Percentiles rank a stretch among this genome's conserved stretches.
Conservation (phyloP, 1,284 basidiomycete genomes). For the Lentinula novae-zelandiae region DNA sequence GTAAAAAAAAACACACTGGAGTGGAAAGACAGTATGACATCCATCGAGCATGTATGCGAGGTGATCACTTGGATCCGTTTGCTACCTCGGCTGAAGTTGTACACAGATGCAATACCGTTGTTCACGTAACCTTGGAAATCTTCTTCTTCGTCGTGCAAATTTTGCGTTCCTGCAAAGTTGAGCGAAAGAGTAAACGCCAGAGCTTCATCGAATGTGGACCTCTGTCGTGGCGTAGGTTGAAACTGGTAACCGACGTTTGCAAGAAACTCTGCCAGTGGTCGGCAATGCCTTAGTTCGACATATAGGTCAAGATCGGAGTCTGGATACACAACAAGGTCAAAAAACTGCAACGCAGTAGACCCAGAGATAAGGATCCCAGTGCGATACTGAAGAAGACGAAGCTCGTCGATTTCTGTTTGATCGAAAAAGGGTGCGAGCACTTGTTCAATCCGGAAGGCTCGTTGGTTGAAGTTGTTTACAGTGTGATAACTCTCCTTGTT, state of each 20-base stretch:
- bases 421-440: constrained; percentile 1
- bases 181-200: no score
- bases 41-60: constrained; percentile 24
- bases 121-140: constrained; percentile 11
- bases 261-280: not conserved
- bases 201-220: not conserved
- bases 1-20: constrained; percentile 32
- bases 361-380: constrained; percentile 9
- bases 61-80: constrained; percentile 35
- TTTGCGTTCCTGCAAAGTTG: not conserved
- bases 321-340: not conserved
- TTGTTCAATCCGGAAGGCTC: constrained; percentile 10
- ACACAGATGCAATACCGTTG: constrained; percentile 18
- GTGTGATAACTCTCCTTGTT: not conserved
- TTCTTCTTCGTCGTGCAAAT: no score
- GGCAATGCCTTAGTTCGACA: not conserved
- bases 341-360: constrained; percentile 10
- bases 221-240: not conserved
- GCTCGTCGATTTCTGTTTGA: not conserved
- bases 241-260: not conserved
- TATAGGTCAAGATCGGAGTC: constrained; percentile 9
- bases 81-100: constrained; percentile 20
- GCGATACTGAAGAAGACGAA: constrained; percentile 1
- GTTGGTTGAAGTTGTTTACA: constrained; percentile 7
- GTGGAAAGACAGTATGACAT: constrained; percentile 38